Percentiles rank a stretch among this genome's conserved stretches.
phyloP scores from a whole-genome alignment of 2,329 filamentous ascomycete species.

The Hypoxylon sp. region DNA sequence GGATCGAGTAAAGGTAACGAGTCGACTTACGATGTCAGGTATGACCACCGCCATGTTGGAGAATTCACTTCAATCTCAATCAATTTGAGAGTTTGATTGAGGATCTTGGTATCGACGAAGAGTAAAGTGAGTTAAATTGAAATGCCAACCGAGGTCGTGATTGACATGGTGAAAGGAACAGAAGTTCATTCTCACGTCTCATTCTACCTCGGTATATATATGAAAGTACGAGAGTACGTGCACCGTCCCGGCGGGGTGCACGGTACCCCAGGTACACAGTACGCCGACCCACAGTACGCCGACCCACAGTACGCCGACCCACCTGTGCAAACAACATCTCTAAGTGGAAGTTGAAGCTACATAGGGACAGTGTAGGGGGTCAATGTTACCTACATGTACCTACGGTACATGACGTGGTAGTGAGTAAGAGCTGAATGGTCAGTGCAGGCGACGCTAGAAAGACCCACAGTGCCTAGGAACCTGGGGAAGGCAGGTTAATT shows the following conservation, averaged over 20 bases:
- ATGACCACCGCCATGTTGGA: constrained; percentile 53
- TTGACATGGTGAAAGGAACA: constrained; percentile 19
- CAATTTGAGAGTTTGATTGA: neutral
- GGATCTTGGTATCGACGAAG: neutral
- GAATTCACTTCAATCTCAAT: constrained; percentile 13
- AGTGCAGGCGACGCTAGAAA: neutral
- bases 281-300: too few species aligned
- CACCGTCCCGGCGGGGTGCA: constrained; percentile 34
- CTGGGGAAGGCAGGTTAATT: constrained; percentile 32
- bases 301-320: too few species aligned
- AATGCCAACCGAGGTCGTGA: constrained; percentile 8
- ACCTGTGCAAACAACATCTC: too few species aligned
- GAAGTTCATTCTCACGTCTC: neutral
- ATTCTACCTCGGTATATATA: too few species aligned
- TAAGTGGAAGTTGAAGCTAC: constrained; percentile 16
- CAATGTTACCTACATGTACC: too few species aligned
- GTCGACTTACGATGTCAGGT: constrained; percentile 52
- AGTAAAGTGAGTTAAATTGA: constrained; percentile 6
- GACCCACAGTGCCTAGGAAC: constrained; percentile 11
- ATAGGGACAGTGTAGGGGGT: neutral
- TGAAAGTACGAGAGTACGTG: constrained; percentile 12
- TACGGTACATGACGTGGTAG: too few species aligned
- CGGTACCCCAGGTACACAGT: neutral
- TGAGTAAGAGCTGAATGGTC: too few species aligned
- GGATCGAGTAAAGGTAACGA: constrained; percentile 17